These are phyloP conservation scores for Avena atlantica DNA, from an alignment of 176 grass and related monocot genomes.

Conservation along the genomic window DNA sequence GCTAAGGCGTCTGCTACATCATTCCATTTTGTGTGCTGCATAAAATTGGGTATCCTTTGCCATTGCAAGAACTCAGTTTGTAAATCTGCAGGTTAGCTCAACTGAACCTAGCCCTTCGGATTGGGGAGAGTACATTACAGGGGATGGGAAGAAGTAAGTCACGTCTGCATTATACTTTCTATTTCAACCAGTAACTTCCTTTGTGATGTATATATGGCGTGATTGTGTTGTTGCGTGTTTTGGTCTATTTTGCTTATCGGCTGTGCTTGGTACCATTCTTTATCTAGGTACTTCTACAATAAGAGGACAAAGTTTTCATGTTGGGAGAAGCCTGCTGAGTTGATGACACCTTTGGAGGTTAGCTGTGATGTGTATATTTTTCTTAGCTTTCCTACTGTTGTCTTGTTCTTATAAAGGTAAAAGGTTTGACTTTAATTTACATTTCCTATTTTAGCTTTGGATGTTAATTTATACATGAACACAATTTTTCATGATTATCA, in stretches of 20 bases:
- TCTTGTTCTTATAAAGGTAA: neutral
- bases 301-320: slow-evolving; percentile 94
- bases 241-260: slow-evolving; percentile 5
- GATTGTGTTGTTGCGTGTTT: slow-evolving; percentile 9
- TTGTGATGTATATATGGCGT: neutral
- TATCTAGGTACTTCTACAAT: slow-evolving; percentile 90
- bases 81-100: slow-evolving; percentile 63
- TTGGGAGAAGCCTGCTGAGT: slow-evolving; percentile 90
- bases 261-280: slow-evolving; percentile 13
- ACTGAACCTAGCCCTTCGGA: slow-evolving; percentile 63
- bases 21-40: slow-evolving; percentile 27
- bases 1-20: slow-evolving; percentile 15
- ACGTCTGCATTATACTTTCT: slow-evolving; percentile 19
- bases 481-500: slow-evolving; percentile 5
- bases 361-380: slow-evolving; percentile 39
- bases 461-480: neutral
- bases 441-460: slow-evolving; percentile 19
- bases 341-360: slow-evolving; percentile 97
- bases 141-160: slow-evolving; percentile 83
- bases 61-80: slow-evolving; percentile 54
- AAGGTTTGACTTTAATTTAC: neutral
- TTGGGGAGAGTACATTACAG: slow-evolving; percentile 78
- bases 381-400: neutral
- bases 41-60: slow-evolving; percentile 38
- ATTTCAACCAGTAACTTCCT: slow-evolving; percentile 25